Conservation (phyloP, 2,329 filamentous ascomycete genomes). For the Ilyonectria robusta region DNA sequence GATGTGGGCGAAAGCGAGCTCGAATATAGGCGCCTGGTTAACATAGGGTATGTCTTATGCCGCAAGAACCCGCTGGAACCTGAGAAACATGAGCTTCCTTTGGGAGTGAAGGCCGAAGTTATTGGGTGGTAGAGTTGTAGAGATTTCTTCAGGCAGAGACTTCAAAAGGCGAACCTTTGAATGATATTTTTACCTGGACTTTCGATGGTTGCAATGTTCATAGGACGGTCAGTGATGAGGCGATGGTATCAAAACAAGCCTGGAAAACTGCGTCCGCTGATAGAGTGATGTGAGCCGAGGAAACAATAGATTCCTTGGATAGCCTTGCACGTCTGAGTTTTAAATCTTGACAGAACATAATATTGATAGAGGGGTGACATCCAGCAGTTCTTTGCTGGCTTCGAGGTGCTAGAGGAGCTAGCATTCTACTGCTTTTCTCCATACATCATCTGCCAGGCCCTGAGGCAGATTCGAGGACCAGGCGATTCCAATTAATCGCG, state of each 20-base stretch:
- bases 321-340: not conserved
- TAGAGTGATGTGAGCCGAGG: no score
- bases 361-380: not conserved
- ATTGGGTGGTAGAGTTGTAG: not conserved
- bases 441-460: conserved; percentile 13
- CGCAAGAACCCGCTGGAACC: not conserved
- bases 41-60: not conserved
- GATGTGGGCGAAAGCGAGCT: not conserved
- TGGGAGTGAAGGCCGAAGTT: not conserved
- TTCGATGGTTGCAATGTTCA: no score
- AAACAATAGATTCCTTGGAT: no score
- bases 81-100: not conserved
- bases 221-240: no score
- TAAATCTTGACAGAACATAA: not conserved
- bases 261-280: no score
- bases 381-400: not conserved
- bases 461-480: conserved; percentile 23
- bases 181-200: no score
- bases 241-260: no score
- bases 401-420: not conserved
- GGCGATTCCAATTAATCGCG: conserved; percentile 13
- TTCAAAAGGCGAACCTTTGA: no score
- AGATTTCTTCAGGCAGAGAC: no score
- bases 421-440: conserved; percentile 2
- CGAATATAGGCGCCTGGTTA: not conserved